These are phyloP conservation scores for Lagenidium giganteum DNA, from an alignment of 352 stramenopile genomes.

Conservation along the genomic window DNA sequence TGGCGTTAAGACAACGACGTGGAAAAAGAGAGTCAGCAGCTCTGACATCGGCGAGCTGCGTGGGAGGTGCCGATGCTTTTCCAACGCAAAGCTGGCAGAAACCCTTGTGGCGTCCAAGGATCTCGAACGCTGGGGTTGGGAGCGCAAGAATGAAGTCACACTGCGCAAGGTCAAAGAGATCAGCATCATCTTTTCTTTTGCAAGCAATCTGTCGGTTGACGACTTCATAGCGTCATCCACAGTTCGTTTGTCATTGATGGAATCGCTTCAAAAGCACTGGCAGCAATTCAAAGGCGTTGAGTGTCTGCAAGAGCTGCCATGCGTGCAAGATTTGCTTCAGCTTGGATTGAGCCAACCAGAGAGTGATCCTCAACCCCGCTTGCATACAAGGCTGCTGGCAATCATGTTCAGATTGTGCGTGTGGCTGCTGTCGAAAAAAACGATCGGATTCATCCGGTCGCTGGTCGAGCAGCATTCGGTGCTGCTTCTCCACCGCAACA, in stretches of 20 bases:
- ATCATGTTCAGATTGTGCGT: conserved; percentile 24
- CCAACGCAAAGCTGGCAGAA: too few species aligned
- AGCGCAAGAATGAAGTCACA: conserved; percentile 6
- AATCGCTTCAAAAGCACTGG: conserved; percentile 7
- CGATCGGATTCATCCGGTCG: conserved; percentile 15
- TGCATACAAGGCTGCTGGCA: conserved; percentile 25
- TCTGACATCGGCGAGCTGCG: too few species aligned
- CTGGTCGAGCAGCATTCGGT: conserved; percentile 15
- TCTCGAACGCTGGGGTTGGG: conserved; percentile 14
- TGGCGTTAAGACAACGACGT: background rate
- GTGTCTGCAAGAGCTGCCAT: too few species aligned
- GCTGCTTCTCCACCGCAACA: conserved; percentile 18
- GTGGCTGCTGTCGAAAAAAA: conserved; percentile 22
- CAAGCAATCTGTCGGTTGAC: conserved; percentile 2
- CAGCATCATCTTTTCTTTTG: conserved; percentile 12
- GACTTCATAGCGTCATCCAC: conserved; percentile 7
- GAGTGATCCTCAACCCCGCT: too few species aligned
- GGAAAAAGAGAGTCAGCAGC: too few species aligned
- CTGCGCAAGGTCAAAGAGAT: conserved; percentile 8
- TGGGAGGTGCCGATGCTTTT: too few species aligned
- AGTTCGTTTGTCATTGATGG: conserved; percentile 8
- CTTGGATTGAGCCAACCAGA: too few species aligned
- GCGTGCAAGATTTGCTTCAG: too few species aligned
- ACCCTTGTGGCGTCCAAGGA: too few species aligned
- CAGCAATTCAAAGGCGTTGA: too few species aligned